Evolutionary conservation across 768 basidiomycete species (phyloP), one percentile per base, ranked within the genome.

Genomic region (Naganishia antarctica): DNA sequence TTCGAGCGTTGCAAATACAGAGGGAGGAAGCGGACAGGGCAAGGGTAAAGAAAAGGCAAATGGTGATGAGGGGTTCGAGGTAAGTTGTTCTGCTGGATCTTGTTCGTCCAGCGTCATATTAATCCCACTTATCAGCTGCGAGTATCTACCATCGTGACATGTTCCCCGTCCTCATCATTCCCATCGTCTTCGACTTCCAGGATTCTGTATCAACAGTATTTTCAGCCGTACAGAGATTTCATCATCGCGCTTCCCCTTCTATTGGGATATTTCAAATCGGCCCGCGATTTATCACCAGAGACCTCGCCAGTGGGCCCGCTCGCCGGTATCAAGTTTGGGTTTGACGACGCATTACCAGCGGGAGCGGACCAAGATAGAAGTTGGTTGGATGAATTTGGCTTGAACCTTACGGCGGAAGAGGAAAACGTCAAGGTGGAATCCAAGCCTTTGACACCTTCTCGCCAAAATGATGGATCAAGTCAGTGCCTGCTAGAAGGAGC

Each of bases 11-110:
- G 2, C 21, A 1, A 41, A 16, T 26, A 5, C 26, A 21, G 53
- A 57, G 5, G 28, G 28, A 13, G 47, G 5, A 40, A 21, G 34
- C 16, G 53, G 4, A 34, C 53, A 57, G 37, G 23, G 15, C 53
- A 57, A 57, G 53, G 53, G 53, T 11, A 57, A 57, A 21, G 53
- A 40, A 57, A 57, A 57, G 37, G 53, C 53, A 6, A 57, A 57
- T 40, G 32, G 40, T 4, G 53, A 57, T n/a, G 53, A 57, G 26
- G 53, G 53, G 9, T 57, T 57, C 53, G 53, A 57, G 32, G 53
- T 57, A 21, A 40, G 53, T 26, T 26, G 4, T 51, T n/a, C 50
- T 16, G 18, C 40, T 2, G 28, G 1, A 7, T 37, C 21, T 2
- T 16, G 31, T 11, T 32, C 26, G 29, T 15, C 31, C 32, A 3